phyloP scores from a whole-genome alignment of 2,329 filamentous ascomycete species.

The Fusarium dlaminii region DNA sequence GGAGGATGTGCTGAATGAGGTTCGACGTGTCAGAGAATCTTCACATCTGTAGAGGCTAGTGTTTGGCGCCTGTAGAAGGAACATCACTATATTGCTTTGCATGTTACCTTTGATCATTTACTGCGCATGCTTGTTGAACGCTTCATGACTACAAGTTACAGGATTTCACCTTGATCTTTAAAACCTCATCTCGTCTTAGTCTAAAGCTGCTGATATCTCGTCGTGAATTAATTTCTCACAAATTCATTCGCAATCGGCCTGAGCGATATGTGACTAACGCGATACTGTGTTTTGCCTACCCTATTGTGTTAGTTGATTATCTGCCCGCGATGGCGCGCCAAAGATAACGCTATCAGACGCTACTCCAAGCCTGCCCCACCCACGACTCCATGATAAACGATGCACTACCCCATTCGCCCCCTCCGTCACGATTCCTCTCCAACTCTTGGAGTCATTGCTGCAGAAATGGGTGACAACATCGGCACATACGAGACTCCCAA shows the following conservation, averaged over 20 bases:
- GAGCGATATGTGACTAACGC: background rate
- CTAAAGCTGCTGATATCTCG: too few species aligned
- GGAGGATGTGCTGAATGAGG: background rate
- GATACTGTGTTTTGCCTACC: accelerated
- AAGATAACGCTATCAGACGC: background rate
- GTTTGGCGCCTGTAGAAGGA: background rate
- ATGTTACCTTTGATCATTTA: background rate
- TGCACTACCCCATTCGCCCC: background rate
- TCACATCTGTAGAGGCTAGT: background rate
- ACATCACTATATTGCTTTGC: background rate
- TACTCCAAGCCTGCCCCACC: constrained; percentile 9
- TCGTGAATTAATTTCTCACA: too few species aligned
- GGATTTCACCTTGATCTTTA: background rate
- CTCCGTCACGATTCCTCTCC: background rate
- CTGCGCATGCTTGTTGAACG: accelerated
- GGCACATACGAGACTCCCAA: constrained; percentile 3
- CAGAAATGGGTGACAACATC: background rate
- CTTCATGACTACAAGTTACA: background rate
- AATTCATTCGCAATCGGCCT: too few species aligned
- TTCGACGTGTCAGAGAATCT: background rate
- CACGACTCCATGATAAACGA: constrained; percentile 14
- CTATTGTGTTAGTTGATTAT: background rate
- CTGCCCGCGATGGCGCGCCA: background rate
- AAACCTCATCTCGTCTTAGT: accelerated
- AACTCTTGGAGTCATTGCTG: constrained; percentile 7